Base-by-base conservation (phyloP, 768 basidiomycete genomes). In the Phylloporus scabripes region DNA sequence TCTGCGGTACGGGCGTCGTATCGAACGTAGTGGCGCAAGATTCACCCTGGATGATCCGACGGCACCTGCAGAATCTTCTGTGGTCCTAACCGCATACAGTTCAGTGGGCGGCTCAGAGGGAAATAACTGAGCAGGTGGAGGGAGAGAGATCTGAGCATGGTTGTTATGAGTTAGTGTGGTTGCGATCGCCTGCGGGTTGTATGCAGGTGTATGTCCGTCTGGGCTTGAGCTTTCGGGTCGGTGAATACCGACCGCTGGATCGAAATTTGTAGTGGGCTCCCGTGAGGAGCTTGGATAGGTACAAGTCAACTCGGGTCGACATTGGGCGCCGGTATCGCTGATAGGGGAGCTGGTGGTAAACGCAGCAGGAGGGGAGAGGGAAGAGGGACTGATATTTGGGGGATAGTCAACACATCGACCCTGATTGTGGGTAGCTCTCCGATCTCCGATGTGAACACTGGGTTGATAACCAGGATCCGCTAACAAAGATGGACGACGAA, bases 1-100 rank as follows among this genome's bases (percentile, higher is more conserved):
- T 49, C 85, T 75, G 42, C 75, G 72, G 48, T 82, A 85, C 7
- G 78, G 75, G 54, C 79, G 78, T 37, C 81, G 74, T 48, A 85
- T 68, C 17, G 76, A 68, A 46, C 76, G 69, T 42, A 87, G 70
- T 12, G 85, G 83, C 7, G 79, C 81, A 14, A 87, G 73, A 50
- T 74, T 74, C 31, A 72, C 65, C 29, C 68, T 63, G 14, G 60
- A 53, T 4, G 65, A 51, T 48, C 65, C 65, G 12, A 59, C 55
- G 7, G 55, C 37, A 24, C 44, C 21, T 20, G 40, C 12, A 15
- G 62, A 34, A 20, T 57, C 67, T 0, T 60, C 64, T 20, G 53
- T 33, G 3, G 58, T n/a, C 31, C 44, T 50, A 23, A 68, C 68
- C 32, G 68, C 60, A 45, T 64, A 66, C 11, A 67, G 60, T 33